phyloP scores from a whole-genome alignment of 169 alveolate species.

The Plasmodium ovale region DNA sequence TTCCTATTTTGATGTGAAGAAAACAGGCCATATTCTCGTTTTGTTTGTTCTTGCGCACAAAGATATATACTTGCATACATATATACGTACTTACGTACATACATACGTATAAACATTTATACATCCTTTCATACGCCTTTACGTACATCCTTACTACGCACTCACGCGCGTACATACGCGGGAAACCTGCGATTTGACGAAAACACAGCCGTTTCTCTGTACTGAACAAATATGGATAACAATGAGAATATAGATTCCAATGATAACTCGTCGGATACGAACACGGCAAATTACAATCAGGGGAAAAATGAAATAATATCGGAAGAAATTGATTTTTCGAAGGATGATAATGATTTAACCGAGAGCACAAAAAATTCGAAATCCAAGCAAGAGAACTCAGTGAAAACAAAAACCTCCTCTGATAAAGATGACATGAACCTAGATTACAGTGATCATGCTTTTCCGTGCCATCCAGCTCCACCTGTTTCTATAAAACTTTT shows the following conservation, averaged over 20 bases:
- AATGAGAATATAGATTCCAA: slow-evolving; percentile 70
- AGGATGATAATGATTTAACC: slow-evolving; percentile 50
- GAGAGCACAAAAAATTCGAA: slow-evolving; percentile 18
- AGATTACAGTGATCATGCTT: slow-evolving; percentile 59
- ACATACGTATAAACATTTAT: too few relatives aligned
- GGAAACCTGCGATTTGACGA: too few relatives aligned
- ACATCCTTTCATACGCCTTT: too few relatives aligned
- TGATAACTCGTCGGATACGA: slow-evolving; percentile 70
- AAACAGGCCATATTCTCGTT: too few relatives aligned
- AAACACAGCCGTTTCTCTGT: too few relatives aligned
- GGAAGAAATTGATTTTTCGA: slow-evolving; percentile 50
- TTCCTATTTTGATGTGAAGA: too few relatives aligned
- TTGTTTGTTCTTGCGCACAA: too few relatives aligned
- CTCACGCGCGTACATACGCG: too few relatives aligned
- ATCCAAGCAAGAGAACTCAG: slow-evolving; percentile 25
- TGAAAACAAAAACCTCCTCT: slow-evolving; percentile 29
- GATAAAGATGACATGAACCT: slow-evolving; percentile 56
- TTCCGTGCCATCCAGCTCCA: slow-evolving; percentile 92
- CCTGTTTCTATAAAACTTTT: slow-evolving; percentile 91
- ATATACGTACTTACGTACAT: too few relatives aligned
- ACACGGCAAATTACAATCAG: slow-evolving; percentile 58
- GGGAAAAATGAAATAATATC: slow-evolving; percentile 57
- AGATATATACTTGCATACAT: too few relatives aligned
- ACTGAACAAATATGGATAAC: slow-evolving; percentile 39
- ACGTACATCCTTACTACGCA: too few relatives aligned